Evolutionary conservation across 2,329 filamentous ascomycete species (phyloP), one percentile per base, ranked within the genome.

Genomic region (Pyrenochaeta sp.): DNA sequence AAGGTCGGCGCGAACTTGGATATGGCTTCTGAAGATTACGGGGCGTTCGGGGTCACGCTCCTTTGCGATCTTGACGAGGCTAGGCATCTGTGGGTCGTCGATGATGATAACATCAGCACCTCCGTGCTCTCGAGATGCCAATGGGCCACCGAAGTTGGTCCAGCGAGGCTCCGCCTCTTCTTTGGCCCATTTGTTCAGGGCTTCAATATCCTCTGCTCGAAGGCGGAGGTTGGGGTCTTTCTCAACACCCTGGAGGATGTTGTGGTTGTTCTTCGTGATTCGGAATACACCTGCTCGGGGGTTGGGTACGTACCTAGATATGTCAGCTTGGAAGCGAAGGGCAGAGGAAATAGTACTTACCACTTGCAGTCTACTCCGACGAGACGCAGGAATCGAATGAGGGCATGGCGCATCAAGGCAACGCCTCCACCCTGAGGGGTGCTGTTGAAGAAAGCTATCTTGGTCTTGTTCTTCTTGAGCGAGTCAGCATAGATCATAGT

Each of bases 181-280:
- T 9, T 77, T 73, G 43, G 89, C 86, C 89, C 89, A 94, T 32
- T 84, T 80, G 7, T 80, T 80, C 37, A 93, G 82, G n/a, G 76
- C 72, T 1, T 74, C 67, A 58, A 85, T 84, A 44, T 89, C 82
- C 2, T 87, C 80, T 1, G 75, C 57, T 0, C 79, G 82, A 21
- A 93, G 77, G n/a, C 83, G 80, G 55, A 89, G 81, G 3, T 82
- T 80, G 0, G 83, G 81, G 11, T 42, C 24, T 18, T 79, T 76
- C 27, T 84, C 84, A 28, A 92, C 89, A 7, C 89, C 89, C 72
- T 94, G 89, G 3, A 94, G 82, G 53, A 93, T 92, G 71, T 94
- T 94, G 81, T 94, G 89, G 58, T 91, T 88, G 55, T 87, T 91
- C 74, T 94, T 94, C 55, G 89, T 94, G 69, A 90, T 87, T 36